Conservation (phyloP, 495 filamentous ascomycete genomes). For the Thermochaetoides thermophila region DNA sequence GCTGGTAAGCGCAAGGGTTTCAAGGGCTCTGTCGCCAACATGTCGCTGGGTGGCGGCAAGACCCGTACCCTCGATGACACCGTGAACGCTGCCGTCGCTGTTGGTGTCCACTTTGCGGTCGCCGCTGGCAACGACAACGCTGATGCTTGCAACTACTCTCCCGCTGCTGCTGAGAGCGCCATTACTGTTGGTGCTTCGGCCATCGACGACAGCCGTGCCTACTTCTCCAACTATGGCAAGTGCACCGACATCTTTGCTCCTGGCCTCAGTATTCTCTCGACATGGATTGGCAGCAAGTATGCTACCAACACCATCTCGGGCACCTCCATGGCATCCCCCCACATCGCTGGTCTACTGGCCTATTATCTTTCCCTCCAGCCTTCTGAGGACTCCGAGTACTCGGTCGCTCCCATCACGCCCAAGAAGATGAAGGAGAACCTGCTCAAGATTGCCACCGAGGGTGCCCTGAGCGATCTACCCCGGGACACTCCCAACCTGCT, state of each 20-base stretch:
- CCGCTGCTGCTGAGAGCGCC: slow-evolving; percentile 79
- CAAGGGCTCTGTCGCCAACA: slow-evolving; percentile 98
- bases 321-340: slow-evolving; percentile 98
- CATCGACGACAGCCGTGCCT: slow-evolving; percentile 87
- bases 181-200: slow-evolving; percentile 95
- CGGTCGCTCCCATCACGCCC: slow-evolving; percentile 78
- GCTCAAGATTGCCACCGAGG: slow-evolving; percentile 68
- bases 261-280: slow-evolving; percentile 89
- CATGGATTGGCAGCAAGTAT: slow-evolving; percentile 92
- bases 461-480: slow-evolving; percentile 71
- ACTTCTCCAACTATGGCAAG: slow-evolving; percentile 99
- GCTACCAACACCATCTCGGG: slow-evolving; percentile 97
- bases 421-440: slow-evolving; percentile 85
- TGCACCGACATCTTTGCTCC: slow-evolving; percentile 99
- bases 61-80: slow-evolving; percentile 75
- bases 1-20: slow-evolving; percentile 78
- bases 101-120: slow-evolving; percentile 91
- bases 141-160: slow-evolving; percentile 99
- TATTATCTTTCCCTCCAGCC: slow-evolving; percentile 97
- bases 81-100: slow-evolving; percentile 83
- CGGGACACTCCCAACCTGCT: slow-evolving; percentile 71
- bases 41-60: slow-evolving; percentile 96
- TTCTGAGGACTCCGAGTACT: slow-evolving; percentile 69
- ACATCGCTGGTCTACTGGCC: slow-evolving; percentile 89
- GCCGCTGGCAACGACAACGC: slow-evolving; percentile 97